Conservation (phyloP, 2,329 filamentous ascomycete genomes). For the Apiospora malaysiana region DNA sequence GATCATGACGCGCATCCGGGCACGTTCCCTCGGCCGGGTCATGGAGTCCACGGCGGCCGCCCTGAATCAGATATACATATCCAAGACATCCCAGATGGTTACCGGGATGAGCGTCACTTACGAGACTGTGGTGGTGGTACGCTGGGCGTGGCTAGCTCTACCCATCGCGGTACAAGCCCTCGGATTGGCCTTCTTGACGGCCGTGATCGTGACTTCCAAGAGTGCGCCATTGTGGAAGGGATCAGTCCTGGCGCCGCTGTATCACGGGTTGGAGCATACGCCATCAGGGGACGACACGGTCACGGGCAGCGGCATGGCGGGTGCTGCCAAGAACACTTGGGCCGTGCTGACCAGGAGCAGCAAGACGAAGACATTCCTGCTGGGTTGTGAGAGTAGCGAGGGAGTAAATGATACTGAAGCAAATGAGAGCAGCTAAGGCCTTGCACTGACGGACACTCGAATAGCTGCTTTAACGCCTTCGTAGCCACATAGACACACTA, state of each 20-base stretch:
- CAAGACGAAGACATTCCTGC: not conserved
- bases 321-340: not conserved
- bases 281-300: not conserved
- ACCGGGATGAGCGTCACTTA: conserved; percentile 11
- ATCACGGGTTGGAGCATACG: conserved; percentile 21
- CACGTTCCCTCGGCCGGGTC: conserved; percentile 11
- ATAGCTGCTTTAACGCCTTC: too few species aligned
- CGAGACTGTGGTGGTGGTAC: conserved; percentile 16
- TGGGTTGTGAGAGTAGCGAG: not conserved
- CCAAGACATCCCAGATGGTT: not conserved
- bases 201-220: not conserved
- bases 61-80: conserved; percentile 12
- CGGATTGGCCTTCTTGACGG: not conserved
- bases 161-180: conserved; percentile 13
- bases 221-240: conserved; percentile 14
- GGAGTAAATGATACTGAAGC: not conserved
- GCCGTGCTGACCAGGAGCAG: not conserved
- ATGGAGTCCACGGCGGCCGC: conserved; percentile 1
- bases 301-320: not conserved
- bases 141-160: conserved; percentile 20
- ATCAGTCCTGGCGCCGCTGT: conserved; percentile 17
- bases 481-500: too few species aligned
- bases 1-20: not conserved
- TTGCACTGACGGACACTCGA: too few species aligned
- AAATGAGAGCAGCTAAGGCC: too few species aligned